Base-by-base conservation (phyloP, 73 alveolate species). In the Paramecium biaurelia region DNA sequence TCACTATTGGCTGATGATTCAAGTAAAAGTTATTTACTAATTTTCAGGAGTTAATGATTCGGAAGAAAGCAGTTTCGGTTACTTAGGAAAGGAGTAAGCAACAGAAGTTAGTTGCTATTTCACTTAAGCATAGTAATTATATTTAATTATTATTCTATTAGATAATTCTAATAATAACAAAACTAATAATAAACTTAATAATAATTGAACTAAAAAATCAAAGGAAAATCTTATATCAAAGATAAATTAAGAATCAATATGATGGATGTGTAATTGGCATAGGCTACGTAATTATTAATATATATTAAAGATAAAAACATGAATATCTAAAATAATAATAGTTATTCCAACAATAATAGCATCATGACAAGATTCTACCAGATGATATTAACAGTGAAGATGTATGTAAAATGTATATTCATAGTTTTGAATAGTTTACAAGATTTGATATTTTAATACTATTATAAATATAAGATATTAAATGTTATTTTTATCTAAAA, bases 101-200 rank as follows among this genome's bases (percentile, higher is more conserved):
- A 79, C 90, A 11, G 90, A 79, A 79, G 90, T 79, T 6, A 79
- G 90, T 79, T 79, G 90, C 15, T 79, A 79, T 34, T 79, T 79
- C 23, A 41, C 14, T 21, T n/a, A 79, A 24, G 90, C 86, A n/a
- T 35, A 72, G 58, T 72, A 72, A 14, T 72, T 12, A 10, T 7
- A 15, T 8, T 35, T 10, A 72, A 30, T 72, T 2, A 35, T 1
- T n/a, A n/a, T 18, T 53, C 2, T 53, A 15, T 53, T 72, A 35
- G 58, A 14, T 35, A 72, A 72, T 72, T 35, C 8, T 72, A 72
- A 18, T 38, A 72, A 35, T 20, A 72, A 72, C 18, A 4, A 38
- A 38, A 38, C 18, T 1, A 15, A 63, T 42, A 79, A 23, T 7
- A 2, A 26, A 4, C 42, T 24, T 35, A 35, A 74, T 14, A 38